phyloP scores from a whole-genome alignment of 495 filamentous ascomycete species.

The Elasticomyces elasticus region DNA sequence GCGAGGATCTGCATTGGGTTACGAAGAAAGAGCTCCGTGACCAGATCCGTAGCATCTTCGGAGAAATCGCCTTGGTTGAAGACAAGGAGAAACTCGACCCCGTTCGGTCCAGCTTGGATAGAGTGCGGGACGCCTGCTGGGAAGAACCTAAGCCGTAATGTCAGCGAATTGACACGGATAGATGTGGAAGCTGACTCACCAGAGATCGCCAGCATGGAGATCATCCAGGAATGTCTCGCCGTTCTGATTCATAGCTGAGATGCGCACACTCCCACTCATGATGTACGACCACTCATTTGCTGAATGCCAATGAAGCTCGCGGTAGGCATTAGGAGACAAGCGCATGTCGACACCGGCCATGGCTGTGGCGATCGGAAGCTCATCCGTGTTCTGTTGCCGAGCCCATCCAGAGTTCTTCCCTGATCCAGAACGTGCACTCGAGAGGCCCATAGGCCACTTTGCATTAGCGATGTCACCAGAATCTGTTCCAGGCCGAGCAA shows the following conservation, averaged over 20 bases:
- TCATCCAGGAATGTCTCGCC: slow-evolving; percentile 59
- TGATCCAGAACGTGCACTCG: slow-evolving; percentile 50
- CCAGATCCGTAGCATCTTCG: slow-evolving; percentile 60
- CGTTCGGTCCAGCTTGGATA: slow-evolving; percentile 54
- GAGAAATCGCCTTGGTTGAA: slow-evolving; percentile 62
- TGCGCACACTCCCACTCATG: slow-evolving; percentile 54
- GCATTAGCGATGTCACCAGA: slow-evolving; percentile 52
- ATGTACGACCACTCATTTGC: slow-evolving; percentile 58
- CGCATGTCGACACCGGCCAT: slow-evolving; percentile 78
- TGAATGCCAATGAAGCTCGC: slow-evolving; percentile 67
- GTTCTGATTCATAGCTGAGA: slow-evolving; percentile 51
- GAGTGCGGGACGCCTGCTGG: slow-evolving; percentile 58
- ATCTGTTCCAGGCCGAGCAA: slow-evolving; percentile 59
- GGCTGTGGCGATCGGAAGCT: slow-evolving; percentile 52
- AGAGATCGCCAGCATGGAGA: slow-evolving; percentile 55
- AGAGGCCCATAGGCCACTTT: slow-evolving; percentile 64
- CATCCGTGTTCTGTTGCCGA: slow-evolving; percentile 52
- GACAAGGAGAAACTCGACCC: slow-evolving; percentile 59
- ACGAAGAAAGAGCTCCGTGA: slow-evolving; percentile 52
- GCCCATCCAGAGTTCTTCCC: slow-evolving; percentile 51
- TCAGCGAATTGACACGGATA: neutral
- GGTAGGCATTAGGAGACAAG: slow-evolving; percentile 53
- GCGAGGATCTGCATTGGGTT: slow-evolving; percentile 54
- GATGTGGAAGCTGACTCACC: neutral
- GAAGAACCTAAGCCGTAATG: slow-evolving; percentile 46